Base-by-base conservation (phyloP, 768 basidiomycete genomes). In the Trametes gibbosa region DNA sequence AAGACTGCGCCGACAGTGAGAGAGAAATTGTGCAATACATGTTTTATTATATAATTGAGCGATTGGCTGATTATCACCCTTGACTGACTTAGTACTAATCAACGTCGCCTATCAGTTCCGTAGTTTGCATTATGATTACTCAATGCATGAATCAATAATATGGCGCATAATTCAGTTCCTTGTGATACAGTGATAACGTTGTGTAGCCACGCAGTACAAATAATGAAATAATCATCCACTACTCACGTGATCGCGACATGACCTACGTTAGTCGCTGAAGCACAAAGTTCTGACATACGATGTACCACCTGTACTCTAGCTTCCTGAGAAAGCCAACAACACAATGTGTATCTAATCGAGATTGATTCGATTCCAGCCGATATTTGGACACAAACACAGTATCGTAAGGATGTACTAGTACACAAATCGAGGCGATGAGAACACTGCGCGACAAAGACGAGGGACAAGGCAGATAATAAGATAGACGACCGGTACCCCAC, bases 381-480 rank as follows among this genome's bases (percentile, higher is more conserved):
- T 32, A 56, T 51, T 45, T 46, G 35, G 49, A 52, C 37, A 62
- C 60, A 57, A 42, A 56, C 55, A 57, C 60, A 48, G 53, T 60
- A 60, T 29, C 29, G 60, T 62, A 57, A 50, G 41, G 47, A 54
- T 53, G 53, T 62, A 62, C 37, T 62, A 53, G 56, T 62, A 62
- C 61, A 62, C 51, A 52, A 32, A 50, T 53, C 47, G 56, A 42
- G 32, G 56, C 32, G 45, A 51, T 19, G 40, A 55, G 45, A 32
- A 49, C 48, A 49, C 32, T 45, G 43, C 43, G 23, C 21, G 43
- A 45, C 21, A 45, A 9, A 21, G 19, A 21, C 14, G 19, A 54
- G 5, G 24, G 39, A 55, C 40, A 40, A 59, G 39, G 53, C 51
- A 59, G 52, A 62, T 25, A 62, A 62, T 62, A 62, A 62, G 51